phyloP scores from a whole-genome alignment of 768 basidiomycete genomes.

The Nidularia pulvinata region DNA sequence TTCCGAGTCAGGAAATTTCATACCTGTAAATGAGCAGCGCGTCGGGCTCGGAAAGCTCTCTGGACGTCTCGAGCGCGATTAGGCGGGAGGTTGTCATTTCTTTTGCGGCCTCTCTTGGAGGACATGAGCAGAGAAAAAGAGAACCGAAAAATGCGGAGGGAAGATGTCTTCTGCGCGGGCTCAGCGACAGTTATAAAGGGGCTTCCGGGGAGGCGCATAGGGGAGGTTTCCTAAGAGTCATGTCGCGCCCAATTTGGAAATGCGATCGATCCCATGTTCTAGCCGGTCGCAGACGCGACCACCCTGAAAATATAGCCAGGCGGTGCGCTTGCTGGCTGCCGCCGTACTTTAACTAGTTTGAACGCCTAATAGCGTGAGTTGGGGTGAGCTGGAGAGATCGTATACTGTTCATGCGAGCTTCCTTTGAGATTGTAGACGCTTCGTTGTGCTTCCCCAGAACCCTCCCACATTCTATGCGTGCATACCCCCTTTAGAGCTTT shows the following conservation, averaged over 20 bases:
- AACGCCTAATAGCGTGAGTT: too few species aligned
- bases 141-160: conserved; percentile 18
- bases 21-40: conserved; percentile 87
- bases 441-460: not conserved
- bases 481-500: not conserved
- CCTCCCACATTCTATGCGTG: not conserved
- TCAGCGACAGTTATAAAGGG: conserved; percentile 37
- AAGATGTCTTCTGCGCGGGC: conserved; percentile 9
- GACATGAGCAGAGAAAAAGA: conserved; percentile 55
- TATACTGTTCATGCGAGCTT: too few species aligned
- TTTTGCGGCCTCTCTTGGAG: conserved; percentile 85
- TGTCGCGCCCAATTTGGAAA: conserved; percentile 15
- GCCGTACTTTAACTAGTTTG: not conserved
- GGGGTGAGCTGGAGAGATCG: too few species aligned
- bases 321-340: not conserved
- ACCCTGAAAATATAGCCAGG: not conserved
- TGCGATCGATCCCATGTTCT: conserved; percentile 12
- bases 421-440: too few species aligned
- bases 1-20: conserved; percentile 23
- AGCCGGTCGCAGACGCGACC: not conserved
- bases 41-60: conserved; percentile 84
- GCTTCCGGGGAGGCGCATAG: conserved; percentile 25
- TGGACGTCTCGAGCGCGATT: conserved; percentile 89
- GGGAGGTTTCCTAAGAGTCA: conserved; percentile 14
- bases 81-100: conserved; percentile 79